Conservation (phyloP, 495 filamentous ascomycete genomes). For the Lophium mytilinum region DNA sequence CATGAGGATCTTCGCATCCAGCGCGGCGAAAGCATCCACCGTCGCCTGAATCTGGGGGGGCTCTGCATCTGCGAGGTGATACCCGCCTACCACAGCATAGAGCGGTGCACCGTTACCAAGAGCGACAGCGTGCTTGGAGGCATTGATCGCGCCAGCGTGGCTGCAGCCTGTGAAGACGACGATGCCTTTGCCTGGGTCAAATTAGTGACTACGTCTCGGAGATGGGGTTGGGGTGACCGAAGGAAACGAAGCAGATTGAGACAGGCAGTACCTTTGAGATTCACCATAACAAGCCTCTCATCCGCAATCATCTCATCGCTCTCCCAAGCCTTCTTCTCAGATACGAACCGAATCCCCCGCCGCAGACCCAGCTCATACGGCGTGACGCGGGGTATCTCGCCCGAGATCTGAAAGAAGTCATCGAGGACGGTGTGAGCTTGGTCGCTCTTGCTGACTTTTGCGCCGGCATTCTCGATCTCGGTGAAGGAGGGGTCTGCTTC, state of each 20-base stretch:
- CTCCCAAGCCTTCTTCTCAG: slow-evolving; percentile 42
- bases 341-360: slow-evolving; percentile 39
- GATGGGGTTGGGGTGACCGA: not conserved
- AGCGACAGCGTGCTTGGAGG: slow-evolving; percentile 42
- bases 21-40: slow-evolving; percentile 43
- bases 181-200: slow-evolving; percentile 40
- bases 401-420: slow-evolving; percentile 49
- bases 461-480: slow-evolving; percentile 44
- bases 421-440: slow-evolving; percentile 46
- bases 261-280: slow-evolving; percentile 43
- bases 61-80: slow-evolving; percentile 48
- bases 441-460: slow-evolving; percentile 36
- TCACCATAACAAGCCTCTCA: slow-evolving; percentile 52
- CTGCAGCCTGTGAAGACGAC: slow-evolving; percentile 58
- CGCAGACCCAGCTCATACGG: slow-evolving; percentile 47
- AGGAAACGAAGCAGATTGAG: no score
- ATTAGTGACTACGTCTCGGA: not conserved
- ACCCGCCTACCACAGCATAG: slow-evolving; percentile 53
- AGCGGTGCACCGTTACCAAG: slow-evolving; percentile 39
- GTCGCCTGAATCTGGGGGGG: slow-evolving; percentile 40
- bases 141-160: slow-evolving; percentile 54
- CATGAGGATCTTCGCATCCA: slow-evolving; percentile 48
- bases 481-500: slow-evolving; percentile 52
- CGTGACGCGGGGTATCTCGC: slow-evolving; percentile 49
- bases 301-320: slow-evolving; percentile 49